Conservation (phyloP, 179 eudicot species). For the Beta corolliflora region DNA sequence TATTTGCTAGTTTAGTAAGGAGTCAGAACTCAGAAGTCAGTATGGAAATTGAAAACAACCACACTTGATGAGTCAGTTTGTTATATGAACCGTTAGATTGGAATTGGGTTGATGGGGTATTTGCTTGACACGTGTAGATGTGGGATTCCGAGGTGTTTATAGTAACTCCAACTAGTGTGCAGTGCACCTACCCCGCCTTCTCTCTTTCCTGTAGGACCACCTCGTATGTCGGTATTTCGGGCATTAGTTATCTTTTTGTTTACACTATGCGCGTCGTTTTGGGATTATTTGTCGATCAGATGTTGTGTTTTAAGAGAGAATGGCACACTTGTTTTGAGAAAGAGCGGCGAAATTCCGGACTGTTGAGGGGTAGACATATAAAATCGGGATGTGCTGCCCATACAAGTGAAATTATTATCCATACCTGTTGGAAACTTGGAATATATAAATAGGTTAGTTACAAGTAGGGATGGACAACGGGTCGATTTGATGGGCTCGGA, state of each 20-base stretch:
- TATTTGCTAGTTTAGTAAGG: too few species aligned
- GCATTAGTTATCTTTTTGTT: background rate
- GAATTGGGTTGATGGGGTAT: background rate
- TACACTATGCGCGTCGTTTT: constrained; percentile 13
- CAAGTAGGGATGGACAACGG: too few species aligned
- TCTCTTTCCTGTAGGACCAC: background rate
- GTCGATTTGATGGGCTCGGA: too few species aligned
- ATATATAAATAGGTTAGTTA: too few species aligned
- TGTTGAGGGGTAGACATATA: too few species aligned
- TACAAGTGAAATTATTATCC: too few species aligned
- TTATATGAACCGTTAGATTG: constrained; percentile 8
- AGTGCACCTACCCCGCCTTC: background rate
- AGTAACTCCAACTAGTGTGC: background rate
- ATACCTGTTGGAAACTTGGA: too few species aligned
- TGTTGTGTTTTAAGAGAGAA: too few species aligned
- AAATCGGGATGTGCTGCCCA: too few species aligned
- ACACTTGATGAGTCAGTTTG: background rate
- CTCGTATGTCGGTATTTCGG: constrained; percentile 17
- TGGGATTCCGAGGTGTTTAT: background rate
- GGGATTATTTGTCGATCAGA: too few species aligned
- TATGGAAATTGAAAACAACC: background rate
- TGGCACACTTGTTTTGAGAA: too few species aligned
- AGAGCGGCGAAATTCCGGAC: too few species aligned
- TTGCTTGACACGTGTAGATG: background rate
- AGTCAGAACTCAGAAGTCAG: background rate